phyloP scores from a whole-genome alignment of 192 early-diverging fungal genomes.

The Rhizophagus sp. region DNA sequence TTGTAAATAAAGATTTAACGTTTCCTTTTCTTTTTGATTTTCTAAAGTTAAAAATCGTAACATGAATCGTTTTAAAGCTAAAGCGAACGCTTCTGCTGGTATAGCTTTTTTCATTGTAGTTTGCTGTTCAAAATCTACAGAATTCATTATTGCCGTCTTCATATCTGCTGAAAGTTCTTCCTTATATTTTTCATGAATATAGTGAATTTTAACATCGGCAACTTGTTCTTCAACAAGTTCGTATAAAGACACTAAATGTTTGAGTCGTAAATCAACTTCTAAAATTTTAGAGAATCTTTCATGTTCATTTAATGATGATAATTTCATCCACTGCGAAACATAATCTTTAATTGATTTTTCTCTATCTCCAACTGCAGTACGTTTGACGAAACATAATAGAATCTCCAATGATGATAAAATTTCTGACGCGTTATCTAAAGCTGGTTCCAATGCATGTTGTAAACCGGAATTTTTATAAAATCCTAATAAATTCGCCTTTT shows the following conservation, averaged over 20 bases:
- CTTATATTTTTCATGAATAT: constrained; percentile 28
- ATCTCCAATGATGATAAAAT: constrained; percentile 31
- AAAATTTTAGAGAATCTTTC: neutral
- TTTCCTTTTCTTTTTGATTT: neutral
- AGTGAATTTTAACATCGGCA: neutral
- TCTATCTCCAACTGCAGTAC: neutral
- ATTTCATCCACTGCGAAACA: constrained; percentile 28
- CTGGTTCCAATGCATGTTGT: neutral
- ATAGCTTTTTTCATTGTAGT: neutral
- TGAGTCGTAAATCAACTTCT: neutral
- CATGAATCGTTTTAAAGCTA: constrained; percentile 27
- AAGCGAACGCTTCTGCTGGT: constrained; percentile 4
- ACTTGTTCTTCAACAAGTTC: constrained; percentile 31
- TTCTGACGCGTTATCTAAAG: neutral
- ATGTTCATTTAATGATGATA: constrained; percentile 9
- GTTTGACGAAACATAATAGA: constrained; percentile 31
- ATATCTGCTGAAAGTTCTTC: neutral
- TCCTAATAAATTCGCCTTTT: neutral
- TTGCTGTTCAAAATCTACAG: neutral
- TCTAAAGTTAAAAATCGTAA: constrained; percentile 2
- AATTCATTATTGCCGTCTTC: neutral
- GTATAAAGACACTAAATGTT: constrained; percentile 28
- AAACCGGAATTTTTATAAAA: neutral
- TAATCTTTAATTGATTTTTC: constrained; percentile 23
- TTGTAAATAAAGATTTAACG: neutral